Percentiles rank a stretch among this genome's conserved stretches.
phyloP scores from a whole-genome alignment of 441 rosid species.

The Erodium moschatum region DNA sequence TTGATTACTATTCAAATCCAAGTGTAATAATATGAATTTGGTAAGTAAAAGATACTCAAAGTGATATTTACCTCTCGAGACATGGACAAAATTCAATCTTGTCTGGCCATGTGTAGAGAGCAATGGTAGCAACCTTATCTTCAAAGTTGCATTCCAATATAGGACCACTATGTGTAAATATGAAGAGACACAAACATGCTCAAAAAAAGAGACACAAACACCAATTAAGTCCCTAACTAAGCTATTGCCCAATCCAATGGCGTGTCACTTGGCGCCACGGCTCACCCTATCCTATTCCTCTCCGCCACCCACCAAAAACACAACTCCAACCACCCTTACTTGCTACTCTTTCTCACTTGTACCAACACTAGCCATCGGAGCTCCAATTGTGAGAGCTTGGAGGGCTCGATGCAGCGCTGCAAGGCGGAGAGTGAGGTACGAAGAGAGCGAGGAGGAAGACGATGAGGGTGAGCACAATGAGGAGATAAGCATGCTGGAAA shows the following conservation, averaged over 20 bases:
- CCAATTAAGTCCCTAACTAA: background rate
- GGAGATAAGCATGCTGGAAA: constrained; percentile 53
- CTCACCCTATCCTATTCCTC: background rate
- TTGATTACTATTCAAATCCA: too few species aligned
- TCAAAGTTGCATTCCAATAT: too few species aligned
- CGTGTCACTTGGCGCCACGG: background rate
- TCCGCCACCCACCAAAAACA: background rate
- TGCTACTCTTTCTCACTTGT: background rate
- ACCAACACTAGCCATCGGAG: background rate
- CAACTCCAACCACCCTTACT: background rate
- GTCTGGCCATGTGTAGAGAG: too few species aligned
- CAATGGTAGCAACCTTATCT: too few species aligned
- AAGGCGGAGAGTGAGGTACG: constrained; percentile 51
- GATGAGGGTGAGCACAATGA: constrained; percentile 39
- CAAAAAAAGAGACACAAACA: background rate
- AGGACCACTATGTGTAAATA: too few species aligned
- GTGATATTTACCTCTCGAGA: too few species aligned
- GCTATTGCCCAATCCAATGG: background rate
- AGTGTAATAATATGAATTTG: too few species aligned
- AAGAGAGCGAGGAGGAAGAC: constrained; percentile 29
- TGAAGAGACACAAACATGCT: background rate
- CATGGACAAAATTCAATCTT: too few species aligned
- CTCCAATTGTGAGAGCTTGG: background rate
- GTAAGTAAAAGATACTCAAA: too few species aligned
- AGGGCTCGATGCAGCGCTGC: constrained; percentile 24